phyloP scores from a whole-genome alignment of 2,329 filamentous ascomycete genomes.

The Neonectria ditissima region DNA sequence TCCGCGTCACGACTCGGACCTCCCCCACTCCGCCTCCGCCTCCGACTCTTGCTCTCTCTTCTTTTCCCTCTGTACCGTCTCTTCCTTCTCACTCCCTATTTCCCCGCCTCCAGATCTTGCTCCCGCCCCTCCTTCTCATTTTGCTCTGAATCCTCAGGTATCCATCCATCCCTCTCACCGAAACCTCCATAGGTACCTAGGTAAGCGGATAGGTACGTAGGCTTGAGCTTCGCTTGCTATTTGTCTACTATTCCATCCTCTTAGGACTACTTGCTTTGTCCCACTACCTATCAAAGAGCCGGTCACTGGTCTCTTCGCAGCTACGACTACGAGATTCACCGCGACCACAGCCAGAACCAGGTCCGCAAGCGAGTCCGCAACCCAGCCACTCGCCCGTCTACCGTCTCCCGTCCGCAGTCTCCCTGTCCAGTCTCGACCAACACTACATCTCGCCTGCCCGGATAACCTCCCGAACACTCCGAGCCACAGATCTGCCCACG shows the following conservation, averaged over 20 bases:
- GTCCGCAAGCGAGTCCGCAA: neutral
- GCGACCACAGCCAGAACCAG: neutral
- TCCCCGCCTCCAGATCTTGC: conserved; percentile 21
- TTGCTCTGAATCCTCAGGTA: neutral
- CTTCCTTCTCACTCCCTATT: conserved; percentile 6
- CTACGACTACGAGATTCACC: neutral
- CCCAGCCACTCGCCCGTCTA: conserved; percentile 5
- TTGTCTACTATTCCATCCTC: neutral
- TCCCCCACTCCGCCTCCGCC: conserved; percentile 16
- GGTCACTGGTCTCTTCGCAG: neutral
- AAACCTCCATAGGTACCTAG: neutral
- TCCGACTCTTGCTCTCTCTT: conserved; percentile 1
- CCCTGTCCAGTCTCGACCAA: neutral
- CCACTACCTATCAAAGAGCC: neutral
- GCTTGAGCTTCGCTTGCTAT: conserved; percentile 7
- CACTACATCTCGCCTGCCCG: neutral
- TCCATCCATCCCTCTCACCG: neutral
- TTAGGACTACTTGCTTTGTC: neutral
- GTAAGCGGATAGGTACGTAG: conserved; percentile 2
- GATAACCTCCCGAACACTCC: conserved; percentile 3
- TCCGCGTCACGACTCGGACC: conserved; percentile 20
- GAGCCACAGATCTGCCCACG: conserved; percentile 18
- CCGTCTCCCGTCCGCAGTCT: neutral
- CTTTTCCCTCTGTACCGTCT: neutral
- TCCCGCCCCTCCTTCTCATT: conserved; percentile 14